Evolutionary conservation across 2,329 filamentous ascomycete genomes (phyloP).

Genomic region (Stagonosporopsis chrysanthemi): DNA sequence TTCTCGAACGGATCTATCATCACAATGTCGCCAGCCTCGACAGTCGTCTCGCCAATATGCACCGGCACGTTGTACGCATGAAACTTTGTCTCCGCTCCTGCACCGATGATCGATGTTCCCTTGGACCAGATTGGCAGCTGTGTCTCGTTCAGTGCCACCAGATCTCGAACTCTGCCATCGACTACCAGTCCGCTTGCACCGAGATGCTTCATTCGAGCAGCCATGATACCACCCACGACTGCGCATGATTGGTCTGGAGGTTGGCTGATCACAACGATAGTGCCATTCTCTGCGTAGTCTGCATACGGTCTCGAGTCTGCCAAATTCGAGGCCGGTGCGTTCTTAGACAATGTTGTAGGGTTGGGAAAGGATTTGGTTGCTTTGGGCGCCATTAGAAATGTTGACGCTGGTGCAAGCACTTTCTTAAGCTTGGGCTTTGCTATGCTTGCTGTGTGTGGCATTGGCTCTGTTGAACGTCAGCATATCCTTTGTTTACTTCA

Average conservation of each 20-base stretch:
- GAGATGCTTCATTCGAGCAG: slow-evolving; percentile 69
- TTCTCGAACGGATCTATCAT: slow-evolving; percentile 72
- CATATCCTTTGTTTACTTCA: neutral
- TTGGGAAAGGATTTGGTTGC: slow-evolving; percentile 51
- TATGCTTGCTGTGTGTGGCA: slow-evolving; percentile 31
- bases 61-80: slow-evolving; percentile 59
- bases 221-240: slow-evolving; percentile 79
- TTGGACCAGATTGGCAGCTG: slow-evolving; percentile 67
- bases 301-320: slow-evolving; percentile 66
- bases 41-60: slow-evolving; percentile 46
- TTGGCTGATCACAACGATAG: slow-evolving; percentile 72
- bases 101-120: slow-evolving; percentile 65
- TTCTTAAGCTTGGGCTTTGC: slow-evolving; percentile 33
- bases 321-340: slow-evolving; percentile 40
- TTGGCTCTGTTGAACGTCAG: slow-evolving; percentile 31
- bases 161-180: slow-evolving; percentile 71
- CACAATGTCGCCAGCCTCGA: slow-evolving; percentile 66
- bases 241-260: slow-evolving; percentile 71
- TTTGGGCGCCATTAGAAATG: slow-evolving; percentile 70
- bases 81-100: slow-evolving; percentile 63
- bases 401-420: slow-evolving; percentile 64
- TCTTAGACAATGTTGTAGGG: slow-evolving; percentile 43
- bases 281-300: slow-evolving; percentile 66
- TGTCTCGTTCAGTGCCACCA: slow-evolving; percentile 65
- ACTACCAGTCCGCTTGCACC: slow-evolving; percentile 70